Evolutionary conservation across 2,329 filamentous ascomycete species (phyloP), one percentile per base, ranked within the genome.

Genomic region (Ophiostoma ips): DNA sequence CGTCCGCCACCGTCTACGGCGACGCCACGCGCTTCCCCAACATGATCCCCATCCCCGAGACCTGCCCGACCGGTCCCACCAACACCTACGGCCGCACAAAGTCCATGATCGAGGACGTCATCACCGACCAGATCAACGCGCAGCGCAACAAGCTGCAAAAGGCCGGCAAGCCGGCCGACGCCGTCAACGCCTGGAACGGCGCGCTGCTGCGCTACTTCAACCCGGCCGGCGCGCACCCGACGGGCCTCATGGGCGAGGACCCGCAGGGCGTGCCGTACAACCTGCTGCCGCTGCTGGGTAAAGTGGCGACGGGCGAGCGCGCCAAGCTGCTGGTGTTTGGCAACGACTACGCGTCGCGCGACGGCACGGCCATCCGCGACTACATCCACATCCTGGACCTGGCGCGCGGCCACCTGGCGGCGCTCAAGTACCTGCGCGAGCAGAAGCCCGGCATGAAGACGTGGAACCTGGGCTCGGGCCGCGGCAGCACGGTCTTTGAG

Each of bases 1-100:
- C 88, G 55, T 95, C 89, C 1, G 92, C 92, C 33, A 98, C 94
- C 58, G 92, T 98, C 58, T 98, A 98, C 67, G 92, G 92, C 63
- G 94, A 98, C 68, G 92, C 90, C 49, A 96, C 92, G 43, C 85
- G 88, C 64, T 87, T 95, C 70, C 81, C 84, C 58, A 84, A 94
- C 75, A 98, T 98, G 92, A 98, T 98, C 58, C 92, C 92, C 56
- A 98, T 98, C 62, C 92, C 92, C 48, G 92, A 98, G 71, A 75
- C 86, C 68, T 98, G 92, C 76, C 92, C 94, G 53, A 87, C 94
- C 55, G 90, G 88, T 48, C 87, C 92, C 13, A 98, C 92, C 58
- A 98, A 96, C 75, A 88, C 90, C 24, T 98, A 98, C 69, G 94
- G 92, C 56, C 87, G 87, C 68, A 98, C 92, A 57, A 98, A 98